Conservation (phyloP, 2,329 filamentous ascomycete genomes). For the Venturia pyrina region DNA sequence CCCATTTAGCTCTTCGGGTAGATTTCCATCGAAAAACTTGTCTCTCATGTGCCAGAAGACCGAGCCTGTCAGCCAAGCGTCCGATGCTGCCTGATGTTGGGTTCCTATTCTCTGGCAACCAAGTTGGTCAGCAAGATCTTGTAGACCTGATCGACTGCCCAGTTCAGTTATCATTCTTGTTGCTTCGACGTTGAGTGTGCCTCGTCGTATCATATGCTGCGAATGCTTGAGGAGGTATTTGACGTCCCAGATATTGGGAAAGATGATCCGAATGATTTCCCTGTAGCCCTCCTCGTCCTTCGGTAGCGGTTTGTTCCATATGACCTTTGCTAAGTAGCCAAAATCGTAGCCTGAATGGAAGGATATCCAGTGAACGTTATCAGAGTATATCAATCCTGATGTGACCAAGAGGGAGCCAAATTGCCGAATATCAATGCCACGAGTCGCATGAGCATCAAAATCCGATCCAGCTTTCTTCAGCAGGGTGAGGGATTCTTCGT, state of each 20-base stretch:
- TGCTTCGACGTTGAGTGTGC: conserved; percentile 28
- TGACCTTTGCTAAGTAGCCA: conserved; percentile 89
- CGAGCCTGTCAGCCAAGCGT: conserved; percentile 83
- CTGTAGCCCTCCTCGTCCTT: conserved; percentile 87
- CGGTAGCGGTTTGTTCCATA: conserved; percentile 72
- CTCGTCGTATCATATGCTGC: conserved; percentile 44
- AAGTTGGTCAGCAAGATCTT: conserved; percentile 87
- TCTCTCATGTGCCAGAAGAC: conserved; percentile 92
- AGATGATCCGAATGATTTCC: conserved; percentile 80
- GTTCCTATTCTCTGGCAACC: conserved; percentile 81
- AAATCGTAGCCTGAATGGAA: conserved; percentile 99
- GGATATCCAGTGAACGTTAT: conserved; percentile 89
- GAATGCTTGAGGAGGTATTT: conserved; percentile 95
- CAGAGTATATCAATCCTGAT: conserved; percentile 79
- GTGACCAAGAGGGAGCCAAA: conserved; percentile 87
- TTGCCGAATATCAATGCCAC: conserved; percentile 81
- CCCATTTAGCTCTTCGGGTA: conserved; percentile 71
- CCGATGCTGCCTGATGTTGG: conserved; percentile 86
- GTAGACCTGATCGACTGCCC: conserved; percentile 82
- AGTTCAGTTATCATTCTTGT: conserved; percentile 72
- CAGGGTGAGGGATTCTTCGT: conserved; percentile 86
- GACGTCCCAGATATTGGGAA: conserved; percentile 88
- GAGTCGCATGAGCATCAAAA: conserved; percentile 70
- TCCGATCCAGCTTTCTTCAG: conserved; percentile 88
- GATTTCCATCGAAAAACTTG: conserved; percentile 73